A percentile compares a stretch with the other conserved stretches of the same genome.
phyloP scores from a whole-genome alignment of 768 basidiomycete species.

The Leucogyrophana mollusca region DNA sequence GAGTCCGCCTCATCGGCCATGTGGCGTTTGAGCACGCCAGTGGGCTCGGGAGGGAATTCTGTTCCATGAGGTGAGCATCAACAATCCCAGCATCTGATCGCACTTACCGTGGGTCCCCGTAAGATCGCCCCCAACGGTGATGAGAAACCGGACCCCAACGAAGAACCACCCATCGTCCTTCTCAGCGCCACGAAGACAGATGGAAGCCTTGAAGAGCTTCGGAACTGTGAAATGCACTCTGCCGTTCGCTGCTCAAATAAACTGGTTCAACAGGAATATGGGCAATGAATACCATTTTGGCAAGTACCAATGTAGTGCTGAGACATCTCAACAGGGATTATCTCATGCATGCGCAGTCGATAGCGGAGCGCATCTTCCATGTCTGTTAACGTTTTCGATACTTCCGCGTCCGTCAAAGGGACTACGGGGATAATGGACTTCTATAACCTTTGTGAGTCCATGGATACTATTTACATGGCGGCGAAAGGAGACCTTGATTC shows the following conservation, averaged over 20 bases:
- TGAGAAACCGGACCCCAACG: slow-evolving; percentile 71
- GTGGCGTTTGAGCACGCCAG: slow-evolving; percentile 59
- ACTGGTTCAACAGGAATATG: slow-evolving; percentile 11
- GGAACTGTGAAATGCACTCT: slow-evolving; percentile 75
- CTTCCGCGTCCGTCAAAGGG: slow-evolving; percentile 65
- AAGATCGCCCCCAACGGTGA: slow-evolving; percentile 70
- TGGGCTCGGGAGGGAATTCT: slow-evolving; percentile 77
- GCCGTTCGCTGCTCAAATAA: slow-evolving; percentile 57
- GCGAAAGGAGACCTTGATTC: slow-evolving; percentile 61
- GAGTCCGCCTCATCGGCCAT: slow-evolving; percentile 74
- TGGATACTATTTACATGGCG: slow-evolving; percentile 12
- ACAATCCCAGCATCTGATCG: neutral
- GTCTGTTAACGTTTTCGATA: slow-evolving; percentile 62
- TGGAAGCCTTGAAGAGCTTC: slow-evolving; percentile 68
- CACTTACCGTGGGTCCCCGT: slow-evolving; percentile 66
- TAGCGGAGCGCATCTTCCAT: slow-evolving; percentile 80
- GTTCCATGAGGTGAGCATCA: slow-evolving; percentile 1
- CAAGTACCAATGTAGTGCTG: slow-evolving; percentile 61
- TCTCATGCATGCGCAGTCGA: slow-evolving; percentile 75
- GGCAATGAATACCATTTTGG: slow-evolving; percentile 14
- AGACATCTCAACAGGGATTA: slow-evolving; percentile 81
- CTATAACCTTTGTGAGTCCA: slow-evolving; percentile 38
- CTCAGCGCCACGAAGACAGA: slow-evolving; percentile 72
- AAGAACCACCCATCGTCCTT: slow-evolving; percentile 84
- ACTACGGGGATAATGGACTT: slow-evolving; percentile 66